Evolutionary conservation across 139 green algal genomes (phyloP).

Genomic region (Tetraselmis striata): DNA sequence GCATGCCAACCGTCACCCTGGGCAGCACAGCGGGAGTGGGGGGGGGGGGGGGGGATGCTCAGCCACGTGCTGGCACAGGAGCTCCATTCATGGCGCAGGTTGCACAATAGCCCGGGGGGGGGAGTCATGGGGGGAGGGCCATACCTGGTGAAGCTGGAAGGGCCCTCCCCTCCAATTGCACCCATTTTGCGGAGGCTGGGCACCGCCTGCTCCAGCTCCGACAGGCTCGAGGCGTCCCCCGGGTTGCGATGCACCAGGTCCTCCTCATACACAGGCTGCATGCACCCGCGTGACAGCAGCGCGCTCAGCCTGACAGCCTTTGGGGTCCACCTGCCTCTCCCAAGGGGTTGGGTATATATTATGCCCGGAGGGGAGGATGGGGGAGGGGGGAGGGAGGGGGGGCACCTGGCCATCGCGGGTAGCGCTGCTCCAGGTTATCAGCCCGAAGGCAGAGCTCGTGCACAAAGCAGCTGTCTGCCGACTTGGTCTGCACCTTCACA

Average conservation of each 20-base stretch:
- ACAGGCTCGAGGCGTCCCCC: constrained; percentile 41
- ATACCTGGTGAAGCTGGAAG: background rate
- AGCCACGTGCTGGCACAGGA: too few relatives aligned
- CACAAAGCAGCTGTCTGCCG: constrained; percentile 30
- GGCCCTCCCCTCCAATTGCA: background rate
- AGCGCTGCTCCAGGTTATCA: constrained; percentile 48
- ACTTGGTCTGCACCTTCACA: constrained; percentile 58
- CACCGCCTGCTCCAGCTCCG: constrained; percentile 33
- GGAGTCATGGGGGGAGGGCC: too few relatives aligned
- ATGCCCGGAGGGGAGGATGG: too few relatives aligned
- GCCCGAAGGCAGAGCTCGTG: constrained; percentile 56
- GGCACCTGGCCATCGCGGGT: constrained; percentile 37
- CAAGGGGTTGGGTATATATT: too few relatives aligned
- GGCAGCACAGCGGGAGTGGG: background rate
- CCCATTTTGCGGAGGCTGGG: background rate
- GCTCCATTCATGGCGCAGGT: too few relatives aligned
- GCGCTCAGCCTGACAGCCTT: too few relatives aligned
- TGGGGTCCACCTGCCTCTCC: too few relatives aligned
- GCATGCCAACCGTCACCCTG: constrained; percentile 49
- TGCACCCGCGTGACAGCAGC: background rate
- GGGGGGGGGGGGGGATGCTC: too few relatives aligned
- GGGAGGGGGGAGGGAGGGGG: too few relatives aligned
- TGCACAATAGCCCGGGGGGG: too few relatives aligned
- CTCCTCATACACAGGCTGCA: constrained; percentile 66
- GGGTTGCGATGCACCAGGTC: constrained; percentile 61